These are phyloP conservation scores for Penicillium cinerascens DNA, from an alignment of 495 filamentous ascomycete genomes.

Conservation along the genomic window DNA sequence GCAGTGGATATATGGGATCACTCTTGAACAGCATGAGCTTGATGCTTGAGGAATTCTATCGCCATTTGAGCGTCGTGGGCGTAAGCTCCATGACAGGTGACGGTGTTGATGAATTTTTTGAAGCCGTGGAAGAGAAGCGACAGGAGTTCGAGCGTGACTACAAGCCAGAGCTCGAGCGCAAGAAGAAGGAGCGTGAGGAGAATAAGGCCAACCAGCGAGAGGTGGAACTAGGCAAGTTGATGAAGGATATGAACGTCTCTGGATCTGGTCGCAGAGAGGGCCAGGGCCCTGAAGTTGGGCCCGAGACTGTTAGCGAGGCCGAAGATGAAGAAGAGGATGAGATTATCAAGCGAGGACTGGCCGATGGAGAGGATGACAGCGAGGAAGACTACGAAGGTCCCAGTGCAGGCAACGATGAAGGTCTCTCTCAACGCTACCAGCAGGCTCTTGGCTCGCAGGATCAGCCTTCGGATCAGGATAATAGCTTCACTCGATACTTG, in stretches of 20 bases:
- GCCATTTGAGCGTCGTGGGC: constrained; percentile 83
- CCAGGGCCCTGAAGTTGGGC: constrained; percentile 22
- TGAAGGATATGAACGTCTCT: constrained; percentile 87
- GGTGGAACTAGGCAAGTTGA: constrained; percentile 81
- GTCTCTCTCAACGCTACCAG: constrained; percentile 44
- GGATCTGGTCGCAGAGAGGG: constrained; percentile 35
- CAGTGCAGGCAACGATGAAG: constrained; percentile 34
- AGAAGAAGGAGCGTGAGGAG: constrained; percentile 69
- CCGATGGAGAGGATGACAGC: constrained; percentile 34
- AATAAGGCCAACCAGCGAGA: constrained; percentile 66
- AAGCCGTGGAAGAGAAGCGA: constrained; percentile 78
- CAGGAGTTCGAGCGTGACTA: constrained; percentile 91
- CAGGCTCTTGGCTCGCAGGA: constrained; percentile 37
- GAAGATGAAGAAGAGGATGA: constrained; percentile 44
- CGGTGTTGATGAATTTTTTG: constrained; percentile 90
- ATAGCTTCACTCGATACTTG: constrained; percentile 50
- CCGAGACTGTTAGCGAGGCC: constrained; percentile 51
- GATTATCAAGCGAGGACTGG: constrained; percentile 29
- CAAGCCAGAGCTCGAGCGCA: constrained; percentile 81
- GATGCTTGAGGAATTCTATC: constrained; percentile 97
- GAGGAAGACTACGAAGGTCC: constrained; percentile 34
- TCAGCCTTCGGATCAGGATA: constrained; percentile 36
- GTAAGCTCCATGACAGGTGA: constrained; percentile 92
- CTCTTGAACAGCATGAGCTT: constrained; percentile 95
- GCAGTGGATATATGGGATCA: constrained; percentile 96